These are phyloP conservation scores for Scytalidium sp. DNA, from an alignment of 2,329 filamentous ascomycete species.

Conservation along the genomic window DNA sequence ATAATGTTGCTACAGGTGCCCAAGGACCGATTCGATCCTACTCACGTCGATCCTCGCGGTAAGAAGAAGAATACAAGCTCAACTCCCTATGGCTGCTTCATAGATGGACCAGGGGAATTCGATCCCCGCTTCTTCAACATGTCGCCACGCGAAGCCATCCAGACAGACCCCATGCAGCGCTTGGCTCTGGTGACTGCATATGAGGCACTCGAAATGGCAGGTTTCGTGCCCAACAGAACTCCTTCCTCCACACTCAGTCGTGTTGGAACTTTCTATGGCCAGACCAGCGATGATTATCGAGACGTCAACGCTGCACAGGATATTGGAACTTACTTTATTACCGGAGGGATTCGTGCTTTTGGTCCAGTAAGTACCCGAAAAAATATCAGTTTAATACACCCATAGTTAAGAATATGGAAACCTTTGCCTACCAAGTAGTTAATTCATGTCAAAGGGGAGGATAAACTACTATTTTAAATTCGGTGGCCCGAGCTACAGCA, in stretches of 20 bases:
- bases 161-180: constrained; percentile 77
- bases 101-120: constrained; percentile 68
- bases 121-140: constrained; percentile 85
- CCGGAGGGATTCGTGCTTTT: constrained; percentile 18
- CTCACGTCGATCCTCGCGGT: constrained; percentile 66
- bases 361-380: no score
- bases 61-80: constrained; percentile 73
- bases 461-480: constrained; percentile 37
- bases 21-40: constrained; percentile 66
- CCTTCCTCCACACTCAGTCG: constrained; percentile 34
- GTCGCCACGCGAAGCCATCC: constrained; percentile 74
- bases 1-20: constrained; percentile 46
- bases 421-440: constrained; percentile 10
- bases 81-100: constrained; percentile 70
- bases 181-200: constrained; percentile 73
- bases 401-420: no score
- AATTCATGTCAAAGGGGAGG: no score
- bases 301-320: constrained; percentile 14
- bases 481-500: constrained; percentile 31
- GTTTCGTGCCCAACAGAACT: constrained; percentile 49
- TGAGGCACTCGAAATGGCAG: constrained; percentile 76
- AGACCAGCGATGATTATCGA: constrained; percentile 16
- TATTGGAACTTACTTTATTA: constrained; percentile 16
- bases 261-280: constrained; percentile 18
- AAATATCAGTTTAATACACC: no score